phyloP scores from a whole-genome alignment of 306 rosid genomes.

The Casuarina glauca region DNA sequence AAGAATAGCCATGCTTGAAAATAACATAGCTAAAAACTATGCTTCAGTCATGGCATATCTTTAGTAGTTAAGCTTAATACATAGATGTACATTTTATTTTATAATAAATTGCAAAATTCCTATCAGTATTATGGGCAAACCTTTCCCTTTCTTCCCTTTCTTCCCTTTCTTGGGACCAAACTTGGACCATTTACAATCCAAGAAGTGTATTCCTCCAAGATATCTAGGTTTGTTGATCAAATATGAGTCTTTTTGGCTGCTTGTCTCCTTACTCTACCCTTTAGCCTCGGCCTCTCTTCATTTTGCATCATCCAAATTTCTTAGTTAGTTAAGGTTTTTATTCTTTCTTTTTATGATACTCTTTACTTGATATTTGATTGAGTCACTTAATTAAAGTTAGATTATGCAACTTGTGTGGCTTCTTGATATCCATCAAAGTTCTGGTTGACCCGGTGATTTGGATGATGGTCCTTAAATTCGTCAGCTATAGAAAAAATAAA shows the following conservation, averaged over 20 bases:
- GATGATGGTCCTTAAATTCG: constrained; percentile 40
- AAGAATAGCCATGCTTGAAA: too few relatives aligned
- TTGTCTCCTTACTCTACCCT: constrained; percentile 51
- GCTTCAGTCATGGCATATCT: neutral
- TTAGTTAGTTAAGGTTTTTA: constrained; percentile 18
- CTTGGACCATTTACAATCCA: constrained; percentile 75
- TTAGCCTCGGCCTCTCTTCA: constrained; percentile 35
- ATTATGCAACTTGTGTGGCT: constrained; percentile 44
- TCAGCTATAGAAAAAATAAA: constrained; percentile 39
- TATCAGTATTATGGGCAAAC: constrained; percentile 38
- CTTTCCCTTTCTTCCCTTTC: constrained; percentile 64
- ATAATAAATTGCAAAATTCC: constrained; percentile 22
- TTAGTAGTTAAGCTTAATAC: neutral
- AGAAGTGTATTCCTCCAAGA: constrained; percentile 63
- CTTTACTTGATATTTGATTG: constrained; percentile 1
- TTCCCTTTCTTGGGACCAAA: constrained; percentile 57
- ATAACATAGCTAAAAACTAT: neutral
- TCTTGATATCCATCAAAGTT: constrained; percentile 33
- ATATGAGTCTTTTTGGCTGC: constrained; percentile 35
- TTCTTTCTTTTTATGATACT: neutral
- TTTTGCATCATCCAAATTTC: constrained; percentile 45
- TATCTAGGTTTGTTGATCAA: constrained; percentile 68
- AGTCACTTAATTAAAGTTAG: constrained; percentile 6
- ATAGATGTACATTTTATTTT: neutral
- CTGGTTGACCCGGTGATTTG: constrained; percentile 32